A percentile compares a stretch with the other conserved stretches of the same genome.
phyloP scores from a whole-genome alignment of 2,329 filamentous ascomycete species.

The Chrysoporthe austroafricana region DNA sequence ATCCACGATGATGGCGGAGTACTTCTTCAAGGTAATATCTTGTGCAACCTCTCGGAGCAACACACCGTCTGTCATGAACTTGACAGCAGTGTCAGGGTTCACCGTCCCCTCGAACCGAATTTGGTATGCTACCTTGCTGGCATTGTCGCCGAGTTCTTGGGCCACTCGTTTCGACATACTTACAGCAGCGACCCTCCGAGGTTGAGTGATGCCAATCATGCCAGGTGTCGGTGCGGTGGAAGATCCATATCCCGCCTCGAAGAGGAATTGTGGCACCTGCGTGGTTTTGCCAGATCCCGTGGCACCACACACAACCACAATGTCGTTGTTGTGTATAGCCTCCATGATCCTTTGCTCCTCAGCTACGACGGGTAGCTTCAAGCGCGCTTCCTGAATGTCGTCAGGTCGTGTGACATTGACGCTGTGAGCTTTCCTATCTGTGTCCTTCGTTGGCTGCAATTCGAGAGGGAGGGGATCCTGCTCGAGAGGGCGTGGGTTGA shows the following conservation, averaged over 20 bases:
- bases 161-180: slow-evolving; percentile 94
- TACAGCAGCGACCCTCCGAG: slow-evolving; percentile 89
- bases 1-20: slow-evolving; percentile 92
- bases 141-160: slow-evolving; percentile 79
- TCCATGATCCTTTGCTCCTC: slow-evolving; percentile 99
- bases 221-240: slow-evolving; percentile 79
- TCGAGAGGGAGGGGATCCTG: slow-evolving; percentile 72
- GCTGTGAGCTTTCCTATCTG: slow-evolving; percentile 73
- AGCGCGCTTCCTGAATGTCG: slow-evolving; percentile 76
- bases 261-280: slow-evolving; percentile 94
- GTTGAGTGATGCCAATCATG: slow-evolving; percentile 94
- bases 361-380: slow-evolving; percentile 85
- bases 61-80: slow-evolving; percentile 99
- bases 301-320: slow-evolving; percentile 89
- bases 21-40: slow-evolving; percentile 85
- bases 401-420: slow-evolving; percentile 71
- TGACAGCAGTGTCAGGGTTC: slow-evolving; percentile 81
- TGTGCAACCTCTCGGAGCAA: slow-evolving; percentile 87
- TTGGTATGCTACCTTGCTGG: slow-evolving; percentile 83
- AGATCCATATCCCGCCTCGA: slow-evolving; percentile 88
- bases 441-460: slow-evolving; percentile 62
- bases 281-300: slow-evolving; percentile 98
- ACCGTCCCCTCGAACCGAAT: slow-evolving; percentile 93
- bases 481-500: slow-evolving; percentile 69
- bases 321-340: slow-evolving; percentile 87